A percentile compares a stretch with the other conserved stretches of the same genome.
These are phyloP conservation scores for Curvularia lunata DNA, from an alignment of 2,329 filamentous ascomycete species.

Conservation along the genomic window DNA sequence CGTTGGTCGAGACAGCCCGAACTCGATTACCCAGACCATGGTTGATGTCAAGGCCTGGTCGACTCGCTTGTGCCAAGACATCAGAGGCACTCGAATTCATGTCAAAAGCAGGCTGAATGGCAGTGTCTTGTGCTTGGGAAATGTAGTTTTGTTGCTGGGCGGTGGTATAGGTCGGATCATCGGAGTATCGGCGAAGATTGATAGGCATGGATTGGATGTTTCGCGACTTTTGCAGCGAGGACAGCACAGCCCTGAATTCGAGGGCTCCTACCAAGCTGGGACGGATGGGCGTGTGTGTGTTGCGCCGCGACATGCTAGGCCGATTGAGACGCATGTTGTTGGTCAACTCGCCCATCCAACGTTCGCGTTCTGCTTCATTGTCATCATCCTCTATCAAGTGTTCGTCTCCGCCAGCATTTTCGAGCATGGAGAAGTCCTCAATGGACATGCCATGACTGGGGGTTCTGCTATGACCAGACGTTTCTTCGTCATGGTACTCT, in stretches of 20 bases:
- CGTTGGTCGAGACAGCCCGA: constrained; percentile 67
- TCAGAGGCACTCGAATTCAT: constrained; percentile 29
- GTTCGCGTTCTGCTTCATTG: constrained; percentile 67
- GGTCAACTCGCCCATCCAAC: constrained; percentile 78
- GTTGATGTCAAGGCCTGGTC: constrained; percentile 42
- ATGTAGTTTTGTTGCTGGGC: constrained; percentile 56
- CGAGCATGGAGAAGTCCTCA: constrained; percentile 69
- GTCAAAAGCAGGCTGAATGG: constrained; percentile 47
- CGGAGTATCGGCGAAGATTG: constrained; percentile 71
- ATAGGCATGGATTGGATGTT: constrained; percentile 76
- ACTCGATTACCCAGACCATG: constrained; percentile 39
- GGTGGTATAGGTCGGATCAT: constrained; percentile 60
- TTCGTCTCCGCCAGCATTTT: constrained; percentile 64
- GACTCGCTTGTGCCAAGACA: constrained; percentile 27
- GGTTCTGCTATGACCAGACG: constrained; percentile 44
- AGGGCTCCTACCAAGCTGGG: constrained; percentile 92
- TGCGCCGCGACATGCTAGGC: constrained; percentile 70
- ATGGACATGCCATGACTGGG: constrained; percentile 58
- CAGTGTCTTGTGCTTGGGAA: constrained; percentile 58
- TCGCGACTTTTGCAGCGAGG: constrained; percentile 82
- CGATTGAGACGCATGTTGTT: constrained; percentile 91
- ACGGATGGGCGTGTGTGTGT: constrained; percentile 80
- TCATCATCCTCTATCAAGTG: constrained; percentile 60
- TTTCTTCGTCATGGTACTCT: constrained; percentile 61
- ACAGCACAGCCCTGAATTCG: constrained; percentile 89